A percentile compares a stretch with the other conserved stretches of the same genome.
phyloP scores from a whole-genome alignment of 2,329 filamentous ascomycete species.

The Colletotrichum theobromicola region DNA sequence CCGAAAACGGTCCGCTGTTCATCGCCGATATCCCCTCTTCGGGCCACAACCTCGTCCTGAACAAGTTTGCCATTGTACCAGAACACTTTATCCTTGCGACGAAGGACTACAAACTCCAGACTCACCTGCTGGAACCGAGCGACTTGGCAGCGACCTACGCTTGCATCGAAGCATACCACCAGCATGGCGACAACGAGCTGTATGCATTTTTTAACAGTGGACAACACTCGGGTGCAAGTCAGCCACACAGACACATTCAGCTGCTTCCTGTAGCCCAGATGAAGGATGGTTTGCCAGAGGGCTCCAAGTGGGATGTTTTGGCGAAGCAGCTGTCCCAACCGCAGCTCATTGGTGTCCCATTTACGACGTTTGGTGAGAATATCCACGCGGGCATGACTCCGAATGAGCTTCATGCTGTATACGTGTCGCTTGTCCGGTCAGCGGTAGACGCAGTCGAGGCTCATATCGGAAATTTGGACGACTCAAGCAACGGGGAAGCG shows the following conservation, averaged over 20 bases:
- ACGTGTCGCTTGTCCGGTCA: slow-evolving; percentile 52
- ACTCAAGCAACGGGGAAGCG: slow-evolving; percentile 43
- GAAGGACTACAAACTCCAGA: slow-evolving; percentile 67
- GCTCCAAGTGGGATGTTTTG: slow-evolving; percentile 53
- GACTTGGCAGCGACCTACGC: slow-evolving; percentile 68
- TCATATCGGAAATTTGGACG: slow-evolving; percentile 11
- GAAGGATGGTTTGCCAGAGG: slow-evolving; percentile 52
- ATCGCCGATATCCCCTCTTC: slow-evolving; percentile 54
- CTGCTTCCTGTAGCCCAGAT: slow-evolving; percentile 71
- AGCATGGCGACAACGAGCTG: slow-evolving; percentile 43
- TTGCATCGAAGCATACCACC: slow-evolving; percentile 63
- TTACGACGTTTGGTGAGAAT: slow-evolving; percentile 47
- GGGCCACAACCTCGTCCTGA: slow-evolving; percentile 69
- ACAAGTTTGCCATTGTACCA: slow-evolving; percentile 76
- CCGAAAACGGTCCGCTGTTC: slow-evolving; percentile 57
- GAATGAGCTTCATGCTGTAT: slow-evolving; percentile 44
- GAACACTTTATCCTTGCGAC: slow-evolving; percentile 77
- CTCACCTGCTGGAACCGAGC: slow-evolving; percentile 61
- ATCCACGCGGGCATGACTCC: slow-evolving; percentile 39
- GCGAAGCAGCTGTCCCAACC: slow-evolving; percentile 40
- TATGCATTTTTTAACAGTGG: slow-evolving; percentile 77
- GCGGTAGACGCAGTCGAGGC: slow-evolving; percentile 44
- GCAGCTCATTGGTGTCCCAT: slow-evolving; percentile 37
- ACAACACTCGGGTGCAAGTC: slow-evolving; percentile 70
- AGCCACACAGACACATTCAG: slow-evolving; percentile 75